Evolutionary conservation across 1,284 basidiomycete species (phyloP), one percentile per base, ranked within the genome.

Genomic region (Ganoderma meredithae): DNA sequence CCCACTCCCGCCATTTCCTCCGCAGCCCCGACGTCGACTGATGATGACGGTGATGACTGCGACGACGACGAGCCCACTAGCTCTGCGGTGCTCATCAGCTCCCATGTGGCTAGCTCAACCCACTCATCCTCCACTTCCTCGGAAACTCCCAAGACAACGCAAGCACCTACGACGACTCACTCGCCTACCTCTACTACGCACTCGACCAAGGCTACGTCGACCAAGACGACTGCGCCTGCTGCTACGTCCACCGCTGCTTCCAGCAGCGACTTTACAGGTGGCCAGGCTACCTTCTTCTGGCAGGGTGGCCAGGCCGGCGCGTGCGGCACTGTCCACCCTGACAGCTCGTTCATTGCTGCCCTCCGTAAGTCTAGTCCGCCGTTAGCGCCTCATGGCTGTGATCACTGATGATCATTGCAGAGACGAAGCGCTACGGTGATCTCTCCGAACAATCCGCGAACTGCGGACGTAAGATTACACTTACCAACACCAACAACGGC

Each of bases 281-380:
- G 89, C 80, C 71, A 82, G 60, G 78, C 70, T 62, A 78, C 75
- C 63, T 76, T 74, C 73, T 74, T 73, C 84, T 86, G 82, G 78
- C 94, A 95, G 83, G 81, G 85, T 61, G 90, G 90, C 53, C 79
- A 80, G 62, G 82, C 89, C 5, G 94, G 94, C 68, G 92, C 93
- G 9, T 96, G 95, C 78, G 95, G 95, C 60, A 77, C 75, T 40
- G 81, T 85, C 39, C 85, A 95, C 84, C 69, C 75, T 1, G 95
- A 97, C 81, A 73, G n/a, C 27, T 92, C 86, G 76, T 74, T 84
- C 67, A 85, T 96, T 76, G 90, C 88, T 75, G 95, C 95, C 62
- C 84, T 93, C 47, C 85, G 88, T 86, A 73, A 71, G 85, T 82
- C 8, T 25, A 12, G 1, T 15, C 63, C 22, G n/a, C 17, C 60